A percentile compares a stretch with the other conserved stretches of the same genome.
Evolutionary conservation across 1,284 basidiomycete species (phyloP).

Genomic region (Tausonia pullulans): DNA sequence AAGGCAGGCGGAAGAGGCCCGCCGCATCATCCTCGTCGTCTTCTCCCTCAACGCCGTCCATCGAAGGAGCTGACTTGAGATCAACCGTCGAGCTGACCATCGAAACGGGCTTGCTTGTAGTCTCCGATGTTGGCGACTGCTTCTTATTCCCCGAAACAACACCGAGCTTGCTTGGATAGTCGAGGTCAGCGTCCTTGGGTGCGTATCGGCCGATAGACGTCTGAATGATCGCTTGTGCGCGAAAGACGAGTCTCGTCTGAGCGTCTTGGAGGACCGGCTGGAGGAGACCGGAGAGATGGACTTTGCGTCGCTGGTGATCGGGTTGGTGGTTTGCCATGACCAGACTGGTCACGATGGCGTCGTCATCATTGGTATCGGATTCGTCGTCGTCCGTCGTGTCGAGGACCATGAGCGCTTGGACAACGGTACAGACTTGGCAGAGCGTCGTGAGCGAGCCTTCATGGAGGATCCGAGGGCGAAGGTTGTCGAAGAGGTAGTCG

Average conservation of each 20-base stretch:
- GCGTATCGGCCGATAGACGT: constrained; percentile 71
- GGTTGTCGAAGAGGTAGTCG: constrained; percentile 83
- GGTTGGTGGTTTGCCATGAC: too few relatives aligned
- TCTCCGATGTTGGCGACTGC: background rate
- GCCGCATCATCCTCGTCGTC: constrained; percentile 32
- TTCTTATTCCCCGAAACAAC: constrained; percentile 7
- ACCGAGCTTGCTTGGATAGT: constrained; percentile 64
- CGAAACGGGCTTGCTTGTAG: constrained; percentile 18
- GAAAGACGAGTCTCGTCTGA: constrained; percentile 84
- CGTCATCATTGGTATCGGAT: constrained; percentile 29
- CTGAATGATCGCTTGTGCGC: constrained; percentile 80
- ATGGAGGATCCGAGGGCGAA: constrained; percentile 83
- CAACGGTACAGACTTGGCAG: constrained; percentile 84
- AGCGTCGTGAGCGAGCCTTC: constrained; percentile 73
- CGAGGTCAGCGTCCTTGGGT: constrained; percentile 62
- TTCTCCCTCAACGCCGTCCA: constrained; percentile 18
- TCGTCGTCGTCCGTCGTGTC: constrained; percentile 38
- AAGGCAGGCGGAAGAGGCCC: constrained; percentile 56
- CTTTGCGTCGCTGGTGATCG: constrained; percentile 38
- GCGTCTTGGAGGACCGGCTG: constrained; percentile 86
- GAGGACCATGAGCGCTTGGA: constrained; percentile 85
- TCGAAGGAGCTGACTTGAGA: constrained; percentile 2
- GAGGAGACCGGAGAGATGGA: constrained; percentile 61
- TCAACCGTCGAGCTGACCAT: constrained; percentile 19
- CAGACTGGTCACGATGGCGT: constrained; percentile 11